phyloP scores from a whole-genome alignment of 371 early-diverging fungal species.

The Mortierella polycephala region DNA sequence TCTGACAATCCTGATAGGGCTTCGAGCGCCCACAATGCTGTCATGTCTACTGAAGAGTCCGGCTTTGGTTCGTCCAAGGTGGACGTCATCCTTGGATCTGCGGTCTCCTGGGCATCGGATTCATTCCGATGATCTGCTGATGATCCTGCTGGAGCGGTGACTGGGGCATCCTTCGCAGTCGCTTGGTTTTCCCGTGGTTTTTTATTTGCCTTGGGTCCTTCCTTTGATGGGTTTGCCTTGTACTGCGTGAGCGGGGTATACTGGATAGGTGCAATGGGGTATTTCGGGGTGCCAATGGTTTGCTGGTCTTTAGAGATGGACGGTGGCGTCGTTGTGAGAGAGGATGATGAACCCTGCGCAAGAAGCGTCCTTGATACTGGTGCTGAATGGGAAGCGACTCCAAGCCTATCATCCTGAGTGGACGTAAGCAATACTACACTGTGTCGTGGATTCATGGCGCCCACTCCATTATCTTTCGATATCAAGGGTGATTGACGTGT shows the following conservation, averaged over 20 bases:
- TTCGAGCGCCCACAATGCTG: conserved; percentile 35
- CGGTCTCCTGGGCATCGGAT: background rate
- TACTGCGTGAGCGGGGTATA: conserved; percentile 54
- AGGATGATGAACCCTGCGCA: conserved; percentile 41
- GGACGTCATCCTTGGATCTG: background rate
- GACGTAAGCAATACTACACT: conserved; percentile 2
- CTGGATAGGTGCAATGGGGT: conserved; percentile 41
- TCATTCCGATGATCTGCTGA: background rate
- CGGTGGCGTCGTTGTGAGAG: conserved; percentile 9
- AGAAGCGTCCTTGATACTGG: conserved; percentile 19
- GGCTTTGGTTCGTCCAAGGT: background rate
- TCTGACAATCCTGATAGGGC: conserved; percentile 41
- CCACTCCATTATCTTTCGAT: conserved; percentile 19
- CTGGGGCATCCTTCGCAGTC: conserved; percentile 11
- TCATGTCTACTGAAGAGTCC: conserved; percentile 1
- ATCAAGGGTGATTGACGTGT: conserved; percentile 18
- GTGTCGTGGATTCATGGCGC: conserved; percentile 16
- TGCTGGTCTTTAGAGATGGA: conserved; percentile 16
- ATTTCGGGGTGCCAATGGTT: conserved; percentile 10
- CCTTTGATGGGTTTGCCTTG: conserved; percentile 38
- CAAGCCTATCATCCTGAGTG: conserved; percentile 17
- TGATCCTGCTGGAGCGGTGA: background rate
- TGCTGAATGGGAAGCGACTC: conserved; percentile 6
- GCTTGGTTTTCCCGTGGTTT: conserved; percentile 20
- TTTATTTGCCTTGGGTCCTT: conserved; percentile 21